phyloP scores from a whole-genome alignment of 2,329 filamentous ascomycete genomes.

The Cercospora nicotianae region DNA sequence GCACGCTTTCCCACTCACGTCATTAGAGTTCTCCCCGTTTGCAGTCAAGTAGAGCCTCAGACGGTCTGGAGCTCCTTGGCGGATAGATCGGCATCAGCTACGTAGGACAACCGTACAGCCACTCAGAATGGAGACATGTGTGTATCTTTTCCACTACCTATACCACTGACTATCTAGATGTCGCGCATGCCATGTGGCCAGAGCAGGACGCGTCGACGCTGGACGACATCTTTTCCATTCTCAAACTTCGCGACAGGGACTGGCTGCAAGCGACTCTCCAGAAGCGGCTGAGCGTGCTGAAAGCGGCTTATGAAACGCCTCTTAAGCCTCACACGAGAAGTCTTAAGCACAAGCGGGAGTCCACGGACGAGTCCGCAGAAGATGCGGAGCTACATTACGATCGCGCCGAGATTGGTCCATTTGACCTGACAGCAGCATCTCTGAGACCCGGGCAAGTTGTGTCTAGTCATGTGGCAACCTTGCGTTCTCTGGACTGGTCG shows the following conservation, averaged over 20 bases:
- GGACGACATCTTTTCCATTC: conserved; percentile 12
- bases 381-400: not conserved
- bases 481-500: conserved; percentile 25
- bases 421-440: conserved; percentile 18
- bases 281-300: conserved; percentile 8
- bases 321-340: not conserved
- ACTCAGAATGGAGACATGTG: not conserved
- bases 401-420: conserved; percentile 11
- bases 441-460: conserved; percentile 9
- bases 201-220: conserved; percentile 13
- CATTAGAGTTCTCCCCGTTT: not conserved
- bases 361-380: conserved; percentile 2
- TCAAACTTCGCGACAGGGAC: conserved; percentile 13
- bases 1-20: not conserved
- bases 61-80: conserved; percentile 6
- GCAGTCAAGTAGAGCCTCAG: not conserved
- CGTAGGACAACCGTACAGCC: not conserved
- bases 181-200: conserved; percentile 9
- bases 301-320: not conserved
- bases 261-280: conserved; percentile 16
- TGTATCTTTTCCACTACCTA: not conserved
- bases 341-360: conserved; percentile 13
- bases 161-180: not conserved
- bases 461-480: conserved; percentile 20
- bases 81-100: conserved; percentile 5